Base-by-base conservation (phyloP, 83 land plant species). In the Diphasiastrum complanatum region DNA sequence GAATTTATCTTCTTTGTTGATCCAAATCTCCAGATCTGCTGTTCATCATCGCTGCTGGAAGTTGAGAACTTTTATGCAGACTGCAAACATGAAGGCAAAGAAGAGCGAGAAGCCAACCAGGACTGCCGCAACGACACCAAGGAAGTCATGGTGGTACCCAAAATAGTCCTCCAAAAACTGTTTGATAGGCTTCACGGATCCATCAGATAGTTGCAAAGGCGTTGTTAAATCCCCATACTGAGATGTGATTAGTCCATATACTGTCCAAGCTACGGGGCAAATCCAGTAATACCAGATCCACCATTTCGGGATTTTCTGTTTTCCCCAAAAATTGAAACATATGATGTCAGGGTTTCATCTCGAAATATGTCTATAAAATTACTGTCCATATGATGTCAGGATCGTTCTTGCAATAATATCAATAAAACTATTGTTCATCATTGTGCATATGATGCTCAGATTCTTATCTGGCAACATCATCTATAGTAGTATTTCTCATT, bases 271-370 rank as follows among this genome's bases (percentile, higher is more conserved):
- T 3, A 63, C 56, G 1, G 89, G 89, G 41, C 30, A 41, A 14
- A 79, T 37, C 63, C 71, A 85, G 57, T 74, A 81, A 10, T 69
- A 62, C 89, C 85, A 85, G 3, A 74, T 59, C 85, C 85, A 79
- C 89, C 89, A 82, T 28, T 71, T 71, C 11, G 85, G 89, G 25
- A 84, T 70, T 67, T 64, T 62, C 89, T 84, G 82, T 59, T 53
- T 22, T 38, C 37, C 18, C 12, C 19, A 47, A 14, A 30, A 12
- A 51, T 12, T 18, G 28, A 28, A 63, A 30, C 11, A 28, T 0
- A 33, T 10, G n/a, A 16, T 24, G 26, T 62, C 2, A 10, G 5
- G 54, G 25, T 31, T 14, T 19, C n/a, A 37, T 12, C 18, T 43
- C 34, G 51, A 64, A 11, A 22, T 28, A 22, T 8, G 2, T 18